Percentiles rank a stretch among this genome's conserved stretches.
These are phyloP conservation scores for Brachypodium distachyon DNA, from an alignment of 202 grass and related monocot genomes.

Conservation along the genomic window DNA sequence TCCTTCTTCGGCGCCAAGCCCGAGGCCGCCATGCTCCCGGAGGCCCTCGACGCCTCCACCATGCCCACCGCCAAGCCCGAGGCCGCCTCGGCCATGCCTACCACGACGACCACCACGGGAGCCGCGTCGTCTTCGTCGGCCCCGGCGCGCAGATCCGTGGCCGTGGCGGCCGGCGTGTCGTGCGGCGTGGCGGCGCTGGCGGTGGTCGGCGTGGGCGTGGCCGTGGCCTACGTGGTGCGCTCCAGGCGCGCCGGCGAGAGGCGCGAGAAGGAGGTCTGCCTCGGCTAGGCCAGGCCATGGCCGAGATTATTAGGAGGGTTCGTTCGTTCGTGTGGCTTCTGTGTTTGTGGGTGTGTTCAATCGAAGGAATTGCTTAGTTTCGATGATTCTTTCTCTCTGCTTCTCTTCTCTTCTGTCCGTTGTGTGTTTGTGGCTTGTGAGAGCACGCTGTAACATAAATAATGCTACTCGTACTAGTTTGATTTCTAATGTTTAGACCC, in stretches of 20 bases:
- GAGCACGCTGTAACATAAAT: slow-evolving; percentile 35
- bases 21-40: slow-evolving; percentile 38
- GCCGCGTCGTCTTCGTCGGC: neutral
- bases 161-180: slow-evolving; percentile 35
- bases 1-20: slow-evolving; percentile 49
- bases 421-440: neutral
- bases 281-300: neutral
- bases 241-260: slow-evolving; percentile 20
- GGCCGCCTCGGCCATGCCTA: slow-evolving; percentile 31
- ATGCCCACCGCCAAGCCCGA: slow-evolving; percentile 45
- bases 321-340: neutral
- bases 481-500: neutral
- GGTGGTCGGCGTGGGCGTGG: slow-evolving; percentile 14
- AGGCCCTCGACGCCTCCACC: slow-evolving; percentile 17
- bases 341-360: no score
- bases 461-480: slow-evolving; percentile 9
- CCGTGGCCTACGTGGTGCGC: slow-evolving; percentile 44
- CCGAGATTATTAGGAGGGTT: neutral
- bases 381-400: slow-evolving; percentile 6
- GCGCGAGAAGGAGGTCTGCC: slow-evolving; percentile 16
- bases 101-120: neutral
- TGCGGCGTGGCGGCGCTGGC: slow-evolving; percentile 43
- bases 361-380: neutral
- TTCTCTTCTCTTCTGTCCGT: neutral
- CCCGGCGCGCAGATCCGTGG: slow-evolving; percentile 25